phyloP scores from a whole-genome alignment of 169 alveolate species.

The Sarcocystis neurona region DNA sequence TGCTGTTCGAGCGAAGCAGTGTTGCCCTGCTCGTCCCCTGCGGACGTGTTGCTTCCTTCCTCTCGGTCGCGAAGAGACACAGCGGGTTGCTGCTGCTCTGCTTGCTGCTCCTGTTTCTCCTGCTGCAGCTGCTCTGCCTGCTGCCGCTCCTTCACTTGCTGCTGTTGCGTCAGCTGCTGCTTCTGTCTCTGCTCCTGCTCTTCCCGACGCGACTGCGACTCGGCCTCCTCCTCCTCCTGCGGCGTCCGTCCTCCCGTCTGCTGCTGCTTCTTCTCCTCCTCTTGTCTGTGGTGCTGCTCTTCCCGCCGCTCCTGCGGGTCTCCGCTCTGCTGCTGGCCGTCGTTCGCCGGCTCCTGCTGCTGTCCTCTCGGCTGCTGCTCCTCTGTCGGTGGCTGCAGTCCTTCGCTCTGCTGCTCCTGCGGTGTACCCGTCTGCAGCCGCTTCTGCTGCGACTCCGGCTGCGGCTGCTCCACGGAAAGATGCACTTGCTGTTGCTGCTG shows the following conservation, averaged over 20 bases:
- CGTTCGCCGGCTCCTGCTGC: not conserved
- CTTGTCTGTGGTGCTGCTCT: not conserved
- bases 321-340: not conserved
- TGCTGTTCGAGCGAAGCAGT: no score
- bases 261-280: not conserved
- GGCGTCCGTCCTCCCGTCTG: no score
- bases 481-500: no score
- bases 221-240: not conserved
- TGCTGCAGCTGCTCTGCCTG: not conserved
- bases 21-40: no score
- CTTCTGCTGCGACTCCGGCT: no score
- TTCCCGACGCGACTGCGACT: not conserved
- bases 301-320: not conserved
- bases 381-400: not conserved
- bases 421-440: not conserved
- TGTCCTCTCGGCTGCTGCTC: not conserved
- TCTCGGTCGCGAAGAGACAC: not conserved
- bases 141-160: not conserved
- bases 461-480: no score
- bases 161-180: not conserved
- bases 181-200: not conserved
- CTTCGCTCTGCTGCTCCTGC: not conserved
- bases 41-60: not conserved
- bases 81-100: not conserved
- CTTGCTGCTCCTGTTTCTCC: not conserved